These are phyloP conservation scores for Trametes sp. DNA, from an alignment of 1,284 basidiomycete species.

Conservation along the genomic window DNA sequence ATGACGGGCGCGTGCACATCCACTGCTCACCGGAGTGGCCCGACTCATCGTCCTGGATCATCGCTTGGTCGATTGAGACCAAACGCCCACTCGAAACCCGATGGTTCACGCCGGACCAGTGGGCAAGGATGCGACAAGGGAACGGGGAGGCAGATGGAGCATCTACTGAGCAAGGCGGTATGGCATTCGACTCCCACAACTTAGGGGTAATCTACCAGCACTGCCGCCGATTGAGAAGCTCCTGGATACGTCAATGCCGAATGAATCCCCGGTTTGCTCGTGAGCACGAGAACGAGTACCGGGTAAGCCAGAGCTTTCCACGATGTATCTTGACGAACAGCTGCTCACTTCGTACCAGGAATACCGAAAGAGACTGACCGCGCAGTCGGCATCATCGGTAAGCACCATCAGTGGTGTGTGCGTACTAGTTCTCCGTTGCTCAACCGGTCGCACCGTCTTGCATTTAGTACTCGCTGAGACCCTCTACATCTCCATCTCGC, in stretches of 20 bases:
- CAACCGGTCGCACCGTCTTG: too few species aligned
- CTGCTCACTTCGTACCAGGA: too few species aligned
- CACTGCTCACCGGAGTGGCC: neutral
- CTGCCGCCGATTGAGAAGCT: neutral
- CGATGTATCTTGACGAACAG: too few species aligned
- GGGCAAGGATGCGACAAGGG: neutral
- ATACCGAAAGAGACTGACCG: too few species aligned
- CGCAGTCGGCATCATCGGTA: too few species aligned
- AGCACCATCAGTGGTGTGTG: too few species aligned
- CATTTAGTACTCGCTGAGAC: too few species aligned
- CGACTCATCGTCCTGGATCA: neutral
- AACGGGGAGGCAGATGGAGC: too few species aligned
- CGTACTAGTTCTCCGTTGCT: too few species aligned
- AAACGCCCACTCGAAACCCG: neutral
- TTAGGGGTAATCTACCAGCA: neutral
- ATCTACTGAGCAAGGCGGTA: neutral
- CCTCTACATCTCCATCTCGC: too few species aligned
- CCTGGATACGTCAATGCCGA: neutral
- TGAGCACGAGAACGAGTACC: neutral
- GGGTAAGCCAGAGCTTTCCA: neutral
- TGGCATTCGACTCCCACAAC: neutral
- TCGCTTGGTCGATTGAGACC: neutral
- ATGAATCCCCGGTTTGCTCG: neutral
- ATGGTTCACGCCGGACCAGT: neutral
- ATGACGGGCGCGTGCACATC: neutral